Base-by-base conservation (phyloP, 129 eudicot species). In the Pseudognaphalium luteoalbum region DNA sequence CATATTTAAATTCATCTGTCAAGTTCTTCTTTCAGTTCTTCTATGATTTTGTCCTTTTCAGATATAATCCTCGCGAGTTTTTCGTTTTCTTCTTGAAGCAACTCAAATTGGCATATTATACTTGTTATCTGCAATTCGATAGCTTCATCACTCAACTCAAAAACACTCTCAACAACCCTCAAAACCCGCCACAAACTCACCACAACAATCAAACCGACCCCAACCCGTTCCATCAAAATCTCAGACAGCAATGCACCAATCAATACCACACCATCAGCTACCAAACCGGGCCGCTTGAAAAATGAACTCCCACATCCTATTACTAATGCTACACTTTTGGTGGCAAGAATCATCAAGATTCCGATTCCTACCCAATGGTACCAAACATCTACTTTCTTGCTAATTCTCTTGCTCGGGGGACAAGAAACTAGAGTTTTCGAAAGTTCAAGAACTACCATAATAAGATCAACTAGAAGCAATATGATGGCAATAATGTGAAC, bases 121-220 rank as follows among this genome's bases (percentile, higher is more conserved):
- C 80, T 74, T 42, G 83, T 78, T 73, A 88, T 82, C 50, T 88
- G 83, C 70, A 70, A 84, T 82, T 88, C 84, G 71, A 88, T 88
- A 30, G 88, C 88, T 44, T 82, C 94, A 67, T 88, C 94, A 51
- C 90, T 82, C 10, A 88, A 44, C 78, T 88, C 94, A 77, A 78
- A 88, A 35, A 81, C 87, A 29, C 90, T 84, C 78, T 88, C 94
- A 60, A 88, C 90, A 33, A 86, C 90, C 66, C 94, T 82, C 68
- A 88, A 79, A 29, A 86, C 84, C 64, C 94, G 83, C 94, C 94
- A 89, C 84, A 89, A 84, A 68, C 94, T 89, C 85, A 86, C 94
- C 81, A 89, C 84, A 54, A 89, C 87, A n/a, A 89, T 73, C 82
- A 89, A 86, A 8, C 94, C 93, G 1, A 88, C 89, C 29, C 94